A percentile compares a stretch with the other conserved stretches of the same genome.
These are phyloP conservation scores for Nosema muscidifuracis DNA, from an alignment of 371 early-diverging fungal genomes.

Conservation along the genomic window DNA sequence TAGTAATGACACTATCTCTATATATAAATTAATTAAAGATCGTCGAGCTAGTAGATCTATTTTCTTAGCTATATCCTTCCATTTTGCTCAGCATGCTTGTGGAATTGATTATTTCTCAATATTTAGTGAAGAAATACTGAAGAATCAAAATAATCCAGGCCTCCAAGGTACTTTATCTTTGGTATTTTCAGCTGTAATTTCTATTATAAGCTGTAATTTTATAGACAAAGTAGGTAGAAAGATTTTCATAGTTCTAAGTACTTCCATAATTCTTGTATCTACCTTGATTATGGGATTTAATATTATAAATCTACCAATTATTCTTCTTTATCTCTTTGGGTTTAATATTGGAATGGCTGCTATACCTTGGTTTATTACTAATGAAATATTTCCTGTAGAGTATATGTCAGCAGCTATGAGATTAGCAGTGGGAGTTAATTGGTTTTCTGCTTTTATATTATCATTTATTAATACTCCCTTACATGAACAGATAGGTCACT, in stretches of 20 bases:
- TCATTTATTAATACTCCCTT: conserved; percentile 2
- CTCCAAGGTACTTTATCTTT: conserved; percentile 8
- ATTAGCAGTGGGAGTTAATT: conserved; percentile 27
- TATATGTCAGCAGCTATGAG: conserved; percentile 23
- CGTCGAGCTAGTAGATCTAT: conserved; percentile 51
- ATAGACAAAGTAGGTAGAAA: conserved; percentile 76
- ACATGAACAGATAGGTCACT: conserved; percentile 1
- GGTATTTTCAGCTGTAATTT: conserved; percentile 66
- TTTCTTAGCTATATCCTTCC: conserved; percentile 61
- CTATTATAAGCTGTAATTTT: conserved; percentile 65
- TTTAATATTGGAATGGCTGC: conserved; percentile 73
- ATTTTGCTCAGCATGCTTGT: conserved; percentile 72
- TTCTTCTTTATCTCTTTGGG: conserved; percentile 70
- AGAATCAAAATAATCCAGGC: neutral
- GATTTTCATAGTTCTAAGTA: conserved; percentile 68
- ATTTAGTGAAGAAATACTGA: conserved; percentile 61
- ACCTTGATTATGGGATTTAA: conserved; percentile 57
- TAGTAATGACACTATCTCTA: conserved; percentile 65
- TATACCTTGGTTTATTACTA: conserved; percentile 69
- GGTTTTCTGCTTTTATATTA: conserved; percentile 39
- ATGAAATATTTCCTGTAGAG: conserved; percentile 69
- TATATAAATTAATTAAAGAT: conserved; percentile 63
- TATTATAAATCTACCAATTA: conserved; percentile 66
- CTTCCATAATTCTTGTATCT: conserved; percentile 65
- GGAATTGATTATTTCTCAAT: conserved; percentile 80